Conservation (phyloP, 257 asterid species). For the Nicotiana tabacum region DNA sequence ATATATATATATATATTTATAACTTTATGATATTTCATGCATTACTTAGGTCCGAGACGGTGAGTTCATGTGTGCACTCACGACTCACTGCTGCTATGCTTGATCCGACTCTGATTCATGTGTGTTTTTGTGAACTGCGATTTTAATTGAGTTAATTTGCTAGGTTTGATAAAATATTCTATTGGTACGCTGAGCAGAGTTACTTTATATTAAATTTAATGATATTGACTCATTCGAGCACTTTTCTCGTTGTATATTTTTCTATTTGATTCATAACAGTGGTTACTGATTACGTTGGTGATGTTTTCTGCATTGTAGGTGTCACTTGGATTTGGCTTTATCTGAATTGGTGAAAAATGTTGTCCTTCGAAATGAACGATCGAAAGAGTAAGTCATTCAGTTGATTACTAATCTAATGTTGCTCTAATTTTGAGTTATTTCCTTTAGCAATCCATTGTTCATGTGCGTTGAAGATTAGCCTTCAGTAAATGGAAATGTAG, state of each 20-base stretch:
- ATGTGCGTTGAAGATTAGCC: not conserved
- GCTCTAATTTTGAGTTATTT: not conserved
- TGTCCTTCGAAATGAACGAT: constrained; percentile 82
- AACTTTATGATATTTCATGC: too few species aligned
- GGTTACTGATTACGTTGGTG: not conserved
- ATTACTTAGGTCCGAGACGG: too few species aligned
- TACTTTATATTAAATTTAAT: not conserved
- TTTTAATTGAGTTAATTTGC: not conserved
- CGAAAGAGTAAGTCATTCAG: constrained; percentile 50
- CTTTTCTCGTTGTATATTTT: not conserved
- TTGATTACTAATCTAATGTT: not conserved
- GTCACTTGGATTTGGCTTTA: not conserved
- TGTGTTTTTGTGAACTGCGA: not conserved
- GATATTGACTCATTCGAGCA: not conserved
- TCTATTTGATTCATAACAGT: not conserved
- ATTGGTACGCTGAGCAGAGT: not conserved
- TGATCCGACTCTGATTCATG: too few species aligned
- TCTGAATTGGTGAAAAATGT: constrained; percentile 46
- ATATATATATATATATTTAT: too few species aligned
- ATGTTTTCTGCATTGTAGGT: not conserved
- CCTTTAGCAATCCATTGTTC: not conserved
- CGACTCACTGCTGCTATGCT: too few species aligned
- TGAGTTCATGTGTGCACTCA: too few species aligned
- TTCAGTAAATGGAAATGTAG: not conserved
- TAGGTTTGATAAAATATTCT: not conserved